A percentile compares a stretch with the other conserved stretches of the same genome.
Conservation (phyloP, 306 rosid species). For the Fragaria ananassa region DNA sequence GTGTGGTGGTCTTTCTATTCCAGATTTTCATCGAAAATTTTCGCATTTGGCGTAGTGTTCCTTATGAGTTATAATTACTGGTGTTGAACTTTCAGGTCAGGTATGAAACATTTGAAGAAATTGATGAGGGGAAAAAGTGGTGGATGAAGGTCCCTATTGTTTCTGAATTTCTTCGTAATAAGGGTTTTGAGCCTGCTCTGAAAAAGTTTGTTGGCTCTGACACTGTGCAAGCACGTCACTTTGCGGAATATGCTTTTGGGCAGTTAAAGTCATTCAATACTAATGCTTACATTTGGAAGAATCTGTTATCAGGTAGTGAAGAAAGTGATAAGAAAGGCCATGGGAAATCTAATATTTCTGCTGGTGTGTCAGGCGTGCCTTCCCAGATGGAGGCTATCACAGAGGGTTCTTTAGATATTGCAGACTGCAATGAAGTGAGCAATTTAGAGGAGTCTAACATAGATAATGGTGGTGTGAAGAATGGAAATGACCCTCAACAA, state of each 20-base stretch:
- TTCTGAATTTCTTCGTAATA: conserved; percentile 61
- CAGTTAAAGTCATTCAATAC: conserved; percentile 77
- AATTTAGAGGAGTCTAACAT: conserved; percentile 32
- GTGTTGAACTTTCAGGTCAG: conserved; percentile 59
- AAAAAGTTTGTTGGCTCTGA: conserved; percentile 66
- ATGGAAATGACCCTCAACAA: conserved; percentile 36
- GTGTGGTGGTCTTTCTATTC: not conserved
- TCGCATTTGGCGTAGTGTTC: not conserved
- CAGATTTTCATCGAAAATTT: not conserved
- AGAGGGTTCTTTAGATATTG: conserved; percentile 32
- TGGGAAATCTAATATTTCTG: conserved; percentile 32
- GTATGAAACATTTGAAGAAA: conserved; percentile 79
- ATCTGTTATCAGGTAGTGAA: conserved; percentile 30
- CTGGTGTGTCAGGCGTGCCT: conserved; percentile 28
- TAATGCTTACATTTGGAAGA: conserved; percentile 47
- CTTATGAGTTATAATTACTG: not conserved
- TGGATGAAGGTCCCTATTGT: conserved; percentile 78
- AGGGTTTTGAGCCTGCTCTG: conserved; percentile 72
- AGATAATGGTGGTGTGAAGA: conserved; percentile 30
- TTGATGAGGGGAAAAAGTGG: conserved; percentile 72
- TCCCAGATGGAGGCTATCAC: conserved; percentile 27
- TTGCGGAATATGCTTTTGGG: conserved; percentile 91
- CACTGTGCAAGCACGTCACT: conserved; percentile 78
- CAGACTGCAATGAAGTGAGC: conserved; percentile 23
- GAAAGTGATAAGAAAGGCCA: conserved; percentile 24